Base-by-base conservation (phyloP, 352 stramenopile species). In the Phytophthora uliginosa region DNA sequence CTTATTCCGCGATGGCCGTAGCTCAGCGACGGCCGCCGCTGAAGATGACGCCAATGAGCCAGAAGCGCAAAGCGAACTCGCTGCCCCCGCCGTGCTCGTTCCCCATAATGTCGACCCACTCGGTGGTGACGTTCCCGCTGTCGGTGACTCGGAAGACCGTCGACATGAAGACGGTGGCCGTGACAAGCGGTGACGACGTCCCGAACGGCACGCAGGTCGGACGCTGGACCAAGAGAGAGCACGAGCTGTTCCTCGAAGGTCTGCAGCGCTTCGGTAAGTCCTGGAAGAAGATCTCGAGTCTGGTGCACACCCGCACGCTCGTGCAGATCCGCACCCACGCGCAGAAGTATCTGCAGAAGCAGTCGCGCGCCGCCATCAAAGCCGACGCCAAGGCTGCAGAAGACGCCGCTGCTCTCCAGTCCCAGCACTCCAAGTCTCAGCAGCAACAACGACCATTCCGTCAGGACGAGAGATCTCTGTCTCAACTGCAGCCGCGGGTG, bases 261-360 rank as follows among this genome's bases (percentile, higher is more conserved):
- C 78, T 98, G 2, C 70, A 92, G 45, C 78, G 90, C 20, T 96
- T 95, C 63, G 93, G 93, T 56, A 97, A 94, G 77, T 97, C 94
- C 12, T 98, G 93, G 93, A 98, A 97, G 71, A 94, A 96, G 74
- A 97, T 96, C 69, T 89, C 86, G 18, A 93, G 79, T 53, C 79
- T 96, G 20, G 89, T 96, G 34, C 79, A 86, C 59, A 93, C 90
- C 10, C 81, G 90, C 17, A 95, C 90, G 33, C 79, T 98, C 7
- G 96, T 98, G 38, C 98, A 99, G 73, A 99, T 99, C 73, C 94
- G 97, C 12, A 98, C 92, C 4, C 97, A 99, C 65, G 97, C 97
- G 0, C 97, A 99, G 82, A 99, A 99, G 68, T 99, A 99, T 74
- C 74, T 97, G 20, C 91, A 96, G 65, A 97, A 97, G 76, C 88